These are phyloP conservation scores for Thuja plicata DNA, from an alignment of 83 land plant genomes.

Conservation along the genomic window DNA sequence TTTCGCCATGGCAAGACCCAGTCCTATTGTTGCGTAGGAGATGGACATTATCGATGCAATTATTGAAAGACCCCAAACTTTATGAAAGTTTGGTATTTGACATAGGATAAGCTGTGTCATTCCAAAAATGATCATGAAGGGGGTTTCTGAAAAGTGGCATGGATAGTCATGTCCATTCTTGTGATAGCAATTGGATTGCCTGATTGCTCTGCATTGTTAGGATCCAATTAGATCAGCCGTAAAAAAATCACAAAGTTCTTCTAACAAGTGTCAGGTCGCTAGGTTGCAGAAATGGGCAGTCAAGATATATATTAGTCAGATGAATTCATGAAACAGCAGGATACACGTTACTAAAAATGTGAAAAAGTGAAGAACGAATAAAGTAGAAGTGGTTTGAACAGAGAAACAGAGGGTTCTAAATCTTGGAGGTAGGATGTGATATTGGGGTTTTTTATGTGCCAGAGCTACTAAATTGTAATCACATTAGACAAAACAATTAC, in stretches of 20 bases:
- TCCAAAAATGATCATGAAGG: conserved; percentile 69
- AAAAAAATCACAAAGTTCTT: background rate
- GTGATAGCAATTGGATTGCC: conserved; percentile 49
- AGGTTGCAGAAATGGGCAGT: background rate
- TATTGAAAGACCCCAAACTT: conserved; percentile 58
- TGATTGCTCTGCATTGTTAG: conserved; percentile 44
- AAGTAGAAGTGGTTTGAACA: background rate
- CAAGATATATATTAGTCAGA: background rate
- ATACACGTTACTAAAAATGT: background rate
- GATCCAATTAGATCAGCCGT: background rate
- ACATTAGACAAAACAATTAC: background rate
- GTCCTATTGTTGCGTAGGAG: conserved; percentile 63
- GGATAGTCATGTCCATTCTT: conserved; percentile 26
- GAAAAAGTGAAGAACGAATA: background rate
- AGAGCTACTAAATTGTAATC: background rate
- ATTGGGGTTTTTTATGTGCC: background rate
- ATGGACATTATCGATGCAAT: conserved; percentile 78
- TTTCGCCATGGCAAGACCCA: conserved; percentile 68
- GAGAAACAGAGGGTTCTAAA: background rate
- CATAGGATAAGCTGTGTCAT: conserved; percentile 48
- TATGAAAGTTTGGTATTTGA: conserved; percentile 74
- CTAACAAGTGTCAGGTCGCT: background rate
- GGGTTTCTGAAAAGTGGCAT: conserved; percentile 32
- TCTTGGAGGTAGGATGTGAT: background rate
- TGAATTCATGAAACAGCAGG: background rate